phyloP scores from a whole-genome alignment of 805 yeast genomes.

The Hemisphaericaspora nanyangensis region DNA sequence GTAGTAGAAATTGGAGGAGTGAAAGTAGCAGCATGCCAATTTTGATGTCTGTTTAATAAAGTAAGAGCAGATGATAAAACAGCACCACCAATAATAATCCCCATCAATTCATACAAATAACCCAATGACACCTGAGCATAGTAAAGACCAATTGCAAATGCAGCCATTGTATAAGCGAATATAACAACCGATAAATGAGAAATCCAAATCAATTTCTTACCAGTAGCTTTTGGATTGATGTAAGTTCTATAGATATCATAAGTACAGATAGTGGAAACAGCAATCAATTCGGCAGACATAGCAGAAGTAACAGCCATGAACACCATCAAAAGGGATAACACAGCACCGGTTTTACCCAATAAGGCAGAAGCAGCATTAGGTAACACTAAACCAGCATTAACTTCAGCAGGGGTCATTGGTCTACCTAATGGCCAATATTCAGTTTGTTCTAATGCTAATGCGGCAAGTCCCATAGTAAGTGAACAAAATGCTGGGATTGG shows the following conservation, averaged over 20 bases:
- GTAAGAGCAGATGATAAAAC: slow-evolving; percentile 75
- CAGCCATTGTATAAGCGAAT: slow-evolving; percentile 66
- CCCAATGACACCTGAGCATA: slow-evolving; percentile 87
- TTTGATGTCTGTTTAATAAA: slow-evolving; percentile 61
- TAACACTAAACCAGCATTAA: slow-evolving; percentile 74
- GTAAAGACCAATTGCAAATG: slow-evolving; percentile 75
- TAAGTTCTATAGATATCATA: slow-evolving; percentile 83
- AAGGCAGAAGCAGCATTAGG: slow-evolving; percentile 80
- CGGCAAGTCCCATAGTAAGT: slow-evolving; percentile 84
- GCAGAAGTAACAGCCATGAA: slow-evolving; percentile 95
- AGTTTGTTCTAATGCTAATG: slow-evolving; percentile 63
- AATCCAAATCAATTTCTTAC: slow-evolving; percentile 63
- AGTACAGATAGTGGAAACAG: slow-evolving; percentile 81
- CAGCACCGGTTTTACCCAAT: slow-evolving; percentile 87
- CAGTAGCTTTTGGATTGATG: slow-evolving; percentile 72
- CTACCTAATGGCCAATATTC: slow-evolving; percentile 79
- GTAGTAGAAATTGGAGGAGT: slow-evolving; percentile 80
- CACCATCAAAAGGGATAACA: slow-evolving; percentile 69
- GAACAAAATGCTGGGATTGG: slow-evolving; percentile 83
- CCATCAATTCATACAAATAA: slow-evolving; percentile 83
- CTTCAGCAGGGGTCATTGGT: slow-evolving; percentile 61
- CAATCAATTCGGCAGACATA: slow-evolving; percentile 84
- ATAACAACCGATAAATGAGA: slow-evolving; percentile 65
- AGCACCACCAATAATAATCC: slow-evolving; percentile 82
- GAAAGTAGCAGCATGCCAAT: slow-evolving; percentile 60